Evolutionary conservation across 129 eudicot species (phyloP).

Genomic region (Gnaphalium uliginosum): DNA sequence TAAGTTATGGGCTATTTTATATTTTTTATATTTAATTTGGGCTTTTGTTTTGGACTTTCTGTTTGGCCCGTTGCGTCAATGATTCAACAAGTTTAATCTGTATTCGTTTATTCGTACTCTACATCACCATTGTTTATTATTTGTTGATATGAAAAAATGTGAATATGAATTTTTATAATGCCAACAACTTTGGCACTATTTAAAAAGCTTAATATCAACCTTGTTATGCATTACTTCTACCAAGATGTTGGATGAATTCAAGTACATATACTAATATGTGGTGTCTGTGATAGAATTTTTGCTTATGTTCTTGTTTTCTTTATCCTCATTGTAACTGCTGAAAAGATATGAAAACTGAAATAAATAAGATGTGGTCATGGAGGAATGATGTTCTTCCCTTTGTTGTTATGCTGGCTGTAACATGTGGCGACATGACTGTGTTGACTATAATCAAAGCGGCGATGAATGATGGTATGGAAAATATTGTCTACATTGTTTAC

Average conservation of each 20-base stretch:
- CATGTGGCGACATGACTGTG: conserved; percentile 26
- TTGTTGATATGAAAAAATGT: not conserved
- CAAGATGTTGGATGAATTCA: not conserved
- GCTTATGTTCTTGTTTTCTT: not conserved
- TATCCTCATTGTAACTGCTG: not conserved
- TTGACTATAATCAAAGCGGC: conserved; percentile 40
- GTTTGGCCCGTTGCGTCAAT: no score
- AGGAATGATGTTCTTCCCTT: conserved; percentile 27
- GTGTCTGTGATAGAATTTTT: not conserved
- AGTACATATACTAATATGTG: no score
- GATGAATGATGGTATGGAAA: conserved; percentile 38
- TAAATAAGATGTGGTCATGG: conserved; percentile 16
- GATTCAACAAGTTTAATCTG: no score
- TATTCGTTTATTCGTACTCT: no score
- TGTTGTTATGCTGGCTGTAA: conserved; percentile 30
- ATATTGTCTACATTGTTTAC: conserved; percentile 32
- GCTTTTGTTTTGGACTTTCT: no score
- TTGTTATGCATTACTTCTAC: not conserved
- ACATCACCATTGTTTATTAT: no score
- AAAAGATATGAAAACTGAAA: conserved; percentile 9
- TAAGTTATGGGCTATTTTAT: no score
- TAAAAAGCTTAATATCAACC: not conserved
- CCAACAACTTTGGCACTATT: not conserved
- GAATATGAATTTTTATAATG: not conserved
- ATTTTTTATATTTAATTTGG: no score